These are phyloP conservation scores for Sphaerostilbella broomeana DNA, from an alignment of 2,329 filamentous ascomycete genomes.

Conservation along the genomic window DNA sequence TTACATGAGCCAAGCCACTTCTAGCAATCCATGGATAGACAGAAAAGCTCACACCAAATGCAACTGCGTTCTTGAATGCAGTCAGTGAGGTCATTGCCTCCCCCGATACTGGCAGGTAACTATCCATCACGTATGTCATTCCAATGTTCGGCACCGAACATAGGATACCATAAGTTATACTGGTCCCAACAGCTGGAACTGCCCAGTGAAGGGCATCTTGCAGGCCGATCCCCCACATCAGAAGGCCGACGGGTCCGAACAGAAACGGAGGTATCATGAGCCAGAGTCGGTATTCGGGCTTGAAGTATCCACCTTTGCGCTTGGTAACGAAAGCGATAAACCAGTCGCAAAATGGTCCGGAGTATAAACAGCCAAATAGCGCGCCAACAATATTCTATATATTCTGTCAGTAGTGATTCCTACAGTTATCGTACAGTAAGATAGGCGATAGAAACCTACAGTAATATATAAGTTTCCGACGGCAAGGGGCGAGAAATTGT, in stretches of 20 bases:
- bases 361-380: constrained; percentile 1
- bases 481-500: constrained; percentile 1
- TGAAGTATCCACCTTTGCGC: not conserved
- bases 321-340: not conserved
- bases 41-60: constrained; percentile 2
- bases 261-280: constrained; percentile 3
- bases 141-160: constrained; percentile 1
- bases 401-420: not conserved
- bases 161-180: constrained; percentile 1
- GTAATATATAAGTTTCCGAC: constrained; percentile 4
- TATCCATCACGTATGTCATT: constrained; percentile 3
- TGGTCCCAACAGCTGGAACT: not conserved
- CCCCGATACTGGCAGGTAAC: constrained; percentile 1
- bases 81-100: constrained; percentile 4
- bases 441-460: not conserved
- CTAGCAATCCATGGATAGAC: constrained; percentile 1
- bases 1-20: not conserved
- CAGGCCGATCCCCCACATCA: constrained; percentile 4
- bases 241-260: constrained; percentile 2
- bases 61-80: constrained; percentile 3
- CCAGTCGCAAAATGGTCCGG: not conserved
- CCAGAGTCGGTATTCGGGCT: constrained; percentile 3
- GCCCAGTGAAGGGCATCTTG: not conserved
- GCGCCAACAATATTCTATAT: constrained; percentile 1
- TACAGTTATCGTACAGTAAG: no score